Percentiles rank a stretch among this genome's conserved stretches.
These are phyloP conservation scores for Lentinula detonsa DNA, from an alignment of 768 basidiomycete species.

Conservation along the genomic window DNA sequence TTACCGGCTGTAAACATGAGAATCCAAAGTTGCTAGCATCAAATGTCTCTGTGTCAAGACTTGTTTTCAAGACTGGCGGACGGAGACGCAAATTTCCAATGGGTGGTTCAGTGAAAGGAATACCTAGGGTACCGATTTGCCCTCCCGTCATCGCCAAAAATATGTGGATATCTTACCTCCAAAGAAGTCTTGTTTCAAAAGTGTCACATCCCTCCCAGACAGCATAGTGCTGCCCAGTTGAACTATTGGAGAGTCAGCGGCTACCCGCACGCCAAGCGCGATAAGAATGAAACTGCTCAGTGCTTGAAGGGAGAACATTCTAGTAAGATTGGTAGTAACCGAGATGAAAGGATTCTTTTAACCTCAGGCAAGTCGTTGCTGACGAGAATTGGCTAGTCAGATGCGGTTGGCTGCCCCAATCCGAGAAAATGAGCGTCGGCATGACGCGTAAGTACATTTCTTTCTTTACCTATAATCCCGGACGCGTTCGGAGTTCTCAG, in stretches of 20 bases:
- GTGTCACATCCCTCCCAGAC: constrained; percentile 11
- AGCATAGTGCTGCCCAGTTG: constrained; percentile 20
- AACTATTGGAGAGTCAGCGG: constrained; percentile 13
- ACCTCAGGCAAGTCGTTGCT: too few relatives aligned
- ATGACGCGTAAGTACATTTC: too few relatives aligned
- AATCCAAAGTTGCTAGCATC: constrained; percentile 42
- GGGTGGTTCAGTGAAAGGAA: constrained; percentile 52
- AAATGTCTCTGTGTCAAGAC: constrained; percentile 24
- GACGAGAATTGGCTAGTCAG: too few relatives aligned
- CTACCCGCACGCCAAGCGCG: not conserved
- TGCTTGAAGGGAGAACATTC: not conserved
- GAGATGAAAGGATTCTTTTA: too few relatives aligned
- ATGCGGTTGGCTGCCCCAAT: too few relatives aligned
- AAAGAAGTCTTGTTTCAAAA: constrained; percentile 21
- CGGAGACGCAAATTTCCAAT: constrained; percentile 39
- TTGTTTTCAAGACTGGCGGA: constrained; percentile 38
- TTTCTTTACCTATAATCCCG: too few relatives aligned
- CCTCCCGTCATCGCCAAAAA: not conserved
- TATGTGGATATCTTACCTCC: constrained; percentile 16
- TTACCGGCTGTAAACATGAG: constrained; percentile 37
- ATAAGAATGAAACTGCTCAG: not conserved
- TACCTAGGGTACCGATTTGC: constrained; percentile 25
- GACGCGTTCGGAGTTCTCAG: too few relatives aligned
- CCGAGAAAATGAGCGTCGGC: too few relatives aligned
- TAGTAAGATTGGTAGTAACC: too few relatives aligned